phyloP scores from a whole-genome alignment of 352 stramenopile species.

The Phytopythium sindhum region DNA sequence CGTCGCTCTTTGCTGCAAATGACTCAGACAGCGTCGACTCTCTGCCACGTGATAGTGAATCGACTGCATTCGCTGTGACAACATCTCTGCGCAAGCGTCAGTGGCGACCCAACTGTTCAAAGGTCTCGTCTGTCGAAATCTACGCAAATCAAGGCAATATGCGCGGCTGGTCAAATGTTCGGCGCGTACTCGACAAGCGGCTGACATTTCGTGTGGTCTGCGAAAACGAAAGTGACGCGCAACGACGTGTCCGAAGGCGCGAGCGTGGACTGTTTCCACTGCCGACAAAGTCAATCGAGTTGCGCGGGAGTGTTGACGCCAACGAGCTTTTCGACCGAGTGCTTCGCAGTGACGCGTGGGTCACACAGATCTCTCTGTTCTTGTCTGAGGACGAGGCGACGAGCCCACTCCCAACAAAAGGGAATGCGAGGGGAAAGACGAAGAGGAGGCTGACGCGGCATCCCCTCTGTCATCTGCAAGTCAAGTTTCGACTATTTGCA shows the following conservation, averaged over 20 bases:
- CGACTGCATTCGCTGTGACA: slow-evolving; percentile 34
- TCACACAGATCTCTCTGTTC: slow-evolving; percentile 15
- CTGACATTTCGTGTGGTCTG: slow-evolving; percentile 26
- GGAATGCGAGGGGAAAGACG: background rate
- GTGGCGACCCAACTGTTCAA: slow-evolving; percentile 33
- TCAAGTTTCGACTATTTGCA: slow-evolving; percentile 20
- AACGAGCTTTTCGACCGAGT: slow-evolving; percentile 7
- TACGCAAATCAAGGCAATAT: slow-evolving; percentile 3
- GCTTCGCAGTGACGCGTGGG: slow-evolving; percentile 7
- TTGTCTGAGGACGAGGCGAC: background rate
- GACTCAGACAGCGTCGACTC: background rate
- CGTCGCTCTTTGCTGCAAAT: slow-evolving; percentile 7
- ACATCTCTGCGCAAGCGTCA: slow-evolving; percentile 46
- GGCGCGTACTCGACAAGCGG: background rate
- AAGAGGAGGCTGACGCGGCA: background rate
- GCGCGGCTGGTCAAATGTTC: background rate
- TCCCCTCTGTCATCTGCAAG: slow-evolving; percentile 12
- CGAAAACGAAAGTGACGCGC: slow-evolving; percentile 16
- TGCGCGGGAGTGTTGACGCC: slow-evolving; percentile 14
- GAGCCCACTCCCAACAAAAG: background rate
- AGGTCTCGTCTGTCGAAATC: slow-evolving; percentile 17
- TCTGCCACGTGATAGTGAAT: background rate
- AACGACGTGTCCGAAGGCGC: slow-evolving; percentile 9
- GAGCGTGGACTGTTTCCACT: slow-evolving; percentile 8
- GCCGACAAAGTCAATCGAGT: slow-evolving; percentile 8